phyloP scores from a whole-genome alignment of 2,329 filamentous ascomycete genomes.

The Microdochium trichocladiopsis region DNA sequence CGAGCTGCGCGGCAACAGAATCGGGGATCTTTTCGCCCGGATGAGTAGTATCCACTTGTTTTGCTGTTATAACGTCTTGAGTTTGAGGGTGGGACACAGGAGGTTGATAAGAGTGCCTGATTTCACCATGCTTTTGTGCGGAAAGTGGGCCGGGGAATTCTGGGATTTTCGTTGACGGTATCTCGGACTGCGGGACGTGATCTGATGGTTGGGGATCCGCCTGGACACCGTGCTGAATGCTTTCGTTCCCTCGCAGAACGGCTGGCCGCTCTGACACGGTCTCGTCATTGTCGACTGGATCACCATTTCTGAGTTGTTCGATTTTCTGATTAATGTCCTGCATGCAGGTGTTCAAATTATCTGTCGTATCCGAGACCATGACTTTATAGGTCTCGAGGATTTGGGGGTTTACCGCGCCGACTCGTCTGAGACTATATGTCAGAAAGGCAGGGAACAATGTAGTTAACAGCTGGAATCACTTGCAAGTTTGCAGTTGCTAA shows the following conservation, averaged over 20 bases:
- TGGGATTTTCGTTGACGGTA: background rate
- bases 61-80: background rate
- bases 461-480: background rate
- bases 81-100: background rate
- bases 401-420: background rate
- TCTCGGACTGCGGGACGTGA: background rate
- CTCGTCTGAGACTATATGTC: background rate
- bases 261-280: background rate
- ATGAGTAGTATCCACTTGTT: background rate
- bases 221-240: background rate
- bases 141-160: background rate
- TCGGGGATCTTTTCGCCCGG: too few relatives aligned
- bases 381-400: background rate
- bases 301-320: background rate
- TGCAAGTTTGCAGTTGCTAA: background rate
- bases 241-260: background rate
- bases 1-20: too few relatives aligned
- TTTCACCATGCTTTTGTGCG: background rate
- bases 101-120: background rate
- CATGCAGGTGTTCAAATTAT: background rate
- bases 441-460: background rate
- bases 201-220: background rate
- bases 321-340: background rate
- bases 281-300: background rate
- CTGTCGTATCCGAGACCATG: background rate